Evolutionary conservation across 139 green algal genomes (phyloP).

Genomic region (Volvox reticuliferus): DNA sequence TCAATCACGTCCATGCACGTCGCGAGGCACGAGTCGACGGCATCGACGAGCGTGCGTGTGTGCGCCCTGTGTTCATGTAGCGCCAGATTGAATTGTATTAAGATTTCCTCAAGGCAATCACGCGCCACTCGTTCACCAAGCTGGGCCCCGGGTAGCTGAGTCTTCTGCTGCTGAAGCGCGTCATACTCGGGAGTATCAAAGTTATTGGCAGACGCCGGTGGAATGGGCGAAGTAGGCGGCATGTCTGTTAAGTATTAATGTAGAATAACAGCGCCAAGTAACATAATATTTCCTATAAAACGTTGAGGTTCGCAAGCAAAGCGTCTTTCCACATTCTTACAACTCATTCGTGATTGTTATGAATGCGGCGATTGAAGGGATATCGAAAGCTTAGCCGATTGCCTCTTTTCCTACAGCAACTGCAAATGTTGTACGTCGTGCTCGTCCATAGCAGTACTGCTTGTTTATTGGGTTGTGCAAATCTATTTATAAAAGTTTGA

Average conservation of each 20-base stretch:
- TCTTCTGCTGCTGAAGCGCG: neutral
- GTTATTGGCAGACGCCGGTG: neutral
- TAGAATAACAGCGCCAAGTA: too few species aligned
- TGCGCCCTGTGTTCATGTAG: neutral
- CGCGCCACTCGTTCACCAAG: neutral
- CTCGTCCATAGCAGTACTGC: too few species aligned
- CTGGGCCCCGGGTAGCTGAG: neutral
- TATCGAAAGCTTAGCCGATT: too few species aligned
- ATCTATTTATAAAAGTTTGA: too few species aligned
- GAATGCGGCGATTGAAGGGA: too few species aligned
- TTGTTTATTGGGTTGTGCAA: too few species aligned
- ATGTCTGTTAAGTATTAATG: neutral
- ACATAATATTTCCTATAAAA: neutral
- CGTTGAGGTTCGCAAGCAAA: neutral
- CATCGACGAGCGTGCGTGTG: neutral
- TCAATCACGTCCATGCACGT: conserved; percentile 49
- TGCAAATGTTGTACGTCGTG: too few species aligned
- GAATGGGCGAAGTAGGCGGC: neutral
- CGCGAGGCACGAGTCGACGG: conserved; percentile 44
- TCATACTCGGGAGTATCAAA: conserved; percentile 53
- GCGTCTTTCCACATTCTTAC: neutral
- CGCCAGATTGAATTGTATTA: neutral
- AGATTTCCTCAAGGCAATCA: conserved; percentile 25
- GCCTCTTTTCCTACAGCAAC: too few species aligned
- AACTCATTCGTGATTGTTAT: neutral